These are phyloP conservation scores for Tulasnella sp. DNA, from an alignment of 768 basidiomycete species.

Conservation along the genomic window DNA sequence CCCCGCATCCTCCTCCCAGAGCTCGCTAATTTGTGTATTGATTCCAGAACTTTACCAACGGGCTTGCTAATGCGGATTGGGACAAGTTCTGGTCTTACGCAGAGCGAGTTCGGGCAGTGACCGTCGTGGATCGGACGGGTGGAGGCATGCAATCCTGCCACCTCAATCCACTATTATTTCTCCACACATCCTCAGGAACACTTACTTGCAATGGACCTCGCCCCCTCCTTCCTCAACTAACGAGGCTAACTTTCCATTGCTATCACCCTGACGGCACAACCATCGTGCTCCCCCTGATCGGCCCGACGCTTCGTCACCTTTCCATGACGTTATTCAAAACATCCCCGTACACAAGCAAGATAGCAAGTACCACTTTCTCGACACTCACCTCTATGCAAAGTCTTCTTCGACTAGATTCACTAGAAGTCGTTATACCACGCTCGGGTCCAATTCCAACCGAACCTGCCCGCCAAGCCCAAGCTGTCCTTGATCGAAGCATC, in stretches of 20 bases:
- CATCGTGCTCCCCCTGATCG: neutral
- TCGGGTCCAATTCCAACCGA: neutral
- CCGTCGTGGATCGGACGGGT: neutral
- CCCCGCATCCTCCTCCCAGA: neutral
- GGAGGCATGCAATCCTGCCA: neutral
- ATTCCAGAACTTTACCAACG: neutral
- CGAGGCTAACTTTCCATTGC: neutral
- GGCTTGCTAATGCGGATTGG: neutral
- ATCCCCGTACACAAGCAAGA: neutral
- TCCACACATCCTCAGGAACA: neutral
- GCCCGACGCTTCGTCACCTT: neutral
- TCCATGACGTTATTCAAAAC: neutral
- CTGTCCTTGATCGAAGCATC: neutral
- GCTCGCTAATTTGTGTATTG: neutral
- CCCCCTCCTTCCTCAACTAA: neutral
- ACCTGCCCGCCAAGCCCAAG: neutral
- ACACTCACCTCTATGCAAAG: neutral
- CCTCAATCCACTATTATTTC: neutral
- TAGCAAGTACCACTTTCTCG: neutral
- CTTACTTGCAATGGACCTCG: neutral
- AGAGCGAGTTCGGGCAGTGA: neutral
- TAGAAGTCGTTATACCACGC: neutral
- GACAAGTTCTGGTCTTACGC: neutral
- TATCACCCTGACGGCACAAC: neutral
- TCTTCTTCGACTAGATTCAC: neutral